phyloP scores from a whole-genome alignment of 306 rosid species.

The Trifolium fragiferum region DNA sequence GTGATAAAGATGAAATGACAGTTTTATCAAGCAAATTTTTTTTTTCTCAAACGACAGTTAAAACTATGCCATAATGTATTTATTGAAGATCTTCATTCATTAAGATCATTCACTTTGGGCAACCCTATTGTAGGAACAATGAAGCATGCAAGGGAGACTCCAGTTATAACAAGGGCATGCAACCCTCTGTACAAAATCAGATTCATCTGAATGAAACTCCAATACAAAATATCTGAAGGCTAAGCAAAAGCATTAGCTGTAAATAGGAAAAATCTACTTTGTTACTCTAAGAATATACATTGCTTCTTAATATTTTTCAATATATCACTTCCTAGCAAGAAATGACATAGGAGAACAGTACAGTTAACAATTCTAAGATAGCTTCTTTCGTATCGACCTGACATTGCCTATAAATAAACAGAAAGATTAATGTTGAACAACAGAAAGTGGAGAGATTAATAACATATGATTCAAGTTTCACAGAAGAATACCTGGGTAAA shows the following conservation, averaged over 20 bases:
- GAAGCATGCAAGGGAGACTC: not conserved
- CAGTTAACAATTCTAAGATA: slow-evolving; percentile 17
- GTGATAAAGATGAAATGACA: not conserved
- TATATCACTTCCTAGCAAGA: slow-evolving; percentile 35
- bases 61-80: slow-evolving; percentile 5
- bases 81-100: not conserved
- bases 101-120: slow-evolving; percentile 1
- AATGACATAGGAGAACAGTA: slow-evolving; percentile 1
- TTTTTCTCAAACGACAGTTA: not conserved
- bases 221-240: slow-evolving; percentile 1
- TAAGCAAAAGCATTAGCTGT: slow-evolving; percentile 7
- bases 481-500: slow-evolving; percentile 50
- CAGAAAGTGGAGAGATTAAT: not conserved
- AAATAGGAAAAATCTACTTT: slow-evolving; percentile 36
- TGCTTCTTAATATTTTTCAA: slow-evolving; percentile 39
- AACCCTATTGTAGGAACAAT: not conserved
- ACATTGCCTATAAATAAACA: slow-evolving; percentile 17
- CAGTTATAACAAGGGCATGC: slow-evolving; percentile 20
- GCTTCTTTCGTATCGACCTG: slow-evolving; percentile 14
- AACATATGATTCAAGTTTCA: slow-evolving; percentile 23
- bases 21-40: too few relatives aligned
- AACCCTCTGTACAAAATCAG: slow-evolving; percentile 26
- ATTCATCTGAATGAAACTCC: slow-evolving; percentile 26
- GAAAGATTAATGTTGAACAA: slow-evolving; percentile 23
- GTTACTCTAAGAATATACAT: slow-evolving; percentile 52